A percentile compares a stretch with the other conserved stretches of the same genome.
These are phyloP conservation scores for Nakaseomyces uthaithaninus DNA, from an alignment of 1,139 yeast genomes.

Conservation along the genomic window DNA sequence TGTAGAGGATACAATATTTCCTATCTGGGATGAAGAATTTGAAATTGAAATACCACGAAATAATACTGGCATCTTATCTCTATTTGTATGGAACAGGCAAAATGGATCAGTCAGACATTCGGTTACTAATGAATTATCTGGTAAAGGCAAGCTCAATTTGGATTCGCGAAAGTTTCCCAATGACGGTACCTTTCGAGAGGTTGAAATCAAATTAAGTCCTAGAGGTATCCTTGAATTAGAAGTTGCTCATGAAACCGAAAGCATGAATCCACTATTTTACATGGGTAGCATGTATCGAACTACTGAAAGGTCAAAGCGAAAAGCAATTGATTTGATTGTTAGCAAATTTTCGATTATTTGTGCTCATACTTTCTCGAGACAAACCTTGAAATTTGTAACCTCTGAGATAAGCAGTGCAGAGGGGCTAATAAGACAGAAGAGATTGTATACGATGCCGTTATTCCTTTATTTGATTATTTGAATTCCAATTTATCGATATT, in stretches of 20 bases:
- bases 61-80: conserved; percentile 38
- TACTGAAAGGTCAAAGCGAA: conserved; percentile 52
- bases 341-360: conserved; percentile 48
- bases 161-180: conserved; percentile 60
- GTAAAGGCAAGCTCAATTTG: conserved; percentile 54
- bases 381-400: conserved; percentile 45
- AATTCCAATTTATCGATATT: conserved; percentile 61
- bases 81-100: conserved; percentile 70
- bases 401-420: conserved; percentile 38
- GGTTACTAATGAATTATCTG: conserved; percentile 59
- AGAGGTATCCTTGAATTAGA: conserved; percentile 60
- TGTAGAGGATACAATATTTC: conserved; percentile 53
- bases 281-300: conserved; percentile 71
- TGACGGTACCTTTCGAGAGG: conserved; percentile 61
- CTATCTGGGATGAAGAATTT: conserved; percentile 85
- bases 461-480: conserved; percentile 67
- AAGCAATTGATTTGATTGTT: conserved; percentile 58
- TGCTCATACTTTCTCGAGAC: conserved; percentile 39
- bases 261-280: conserved; percentile 67
- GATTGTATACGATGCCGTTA: conserved; percentile 58
- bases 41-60: conserved; percentile 44
- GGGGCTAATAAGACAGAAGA: conserved; percentile 40
- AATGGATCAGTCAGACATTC: conserved; percentile 29
- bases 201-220: conserved; percentile 54
- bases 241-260: conserved; percentile 70